Base-by-base conservation (phyloP, 2,329 filamentous ascomycete species). In the Drechslerella coelobrocha region DNA sequence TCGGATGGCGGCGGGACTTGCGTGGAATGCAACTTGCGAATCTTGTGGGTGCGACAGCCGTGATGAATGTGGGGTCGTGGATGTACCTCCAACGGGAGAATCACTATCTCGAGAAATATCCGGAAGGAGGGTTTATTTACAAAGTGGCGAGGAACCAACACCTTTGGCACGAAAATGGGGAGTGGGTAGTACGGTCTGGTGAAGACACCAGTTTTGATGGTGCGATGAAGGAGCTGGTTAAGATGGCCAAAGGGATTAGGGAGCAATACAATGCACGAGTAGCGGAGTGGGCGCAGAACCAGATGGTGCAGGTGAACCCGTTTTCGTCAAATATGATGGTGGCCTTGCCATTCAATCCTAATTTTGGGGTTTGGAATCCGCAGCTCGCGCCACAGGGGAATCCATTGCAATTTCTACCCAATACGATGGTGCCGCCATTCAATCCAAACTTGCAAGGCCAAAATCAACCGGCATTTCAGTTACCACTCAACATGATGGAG, bases 11-110 rank as follows among this genome's bases (percentile, higher is more conserved):
- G n/a, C 39, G 10, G 2, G 37, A 43, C 0, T 7, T 59, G 1
- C 17, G 43, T 1, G 53, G 66, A 9, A 29, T 69, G 26, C 66
- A 71, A 14, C 17, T 71, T 29, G 66, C 66, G 1, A 37, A 63
- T 23, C 31, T 71, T 6, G 45, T 53, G 2, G 4, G 2, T 12
- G 9, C 43, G 2, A 45, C 45, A 8, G n/a, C 34, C 7, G 17
- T 41, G 9, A 71, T 43, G 19, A 4, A 12, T 2, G 29, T 71
- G 2, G 47, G 59, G 2, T 63, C 57, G n/a, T 63, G 66, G 66
- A 48, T 59, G 29, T 57, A 53, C 6, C 43, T 71, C 21, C 51
- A 69, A 12, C 14, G 2, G 2, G 31, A 53, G 12, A 63, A 63
- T 43, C 12, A 8, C 10, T 47, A 59, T 21, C 19, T 63, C 9